Base-by-base conservation (phyloP, 352 stramenopile species). In the Globisporangium orthogonon region DNA sequence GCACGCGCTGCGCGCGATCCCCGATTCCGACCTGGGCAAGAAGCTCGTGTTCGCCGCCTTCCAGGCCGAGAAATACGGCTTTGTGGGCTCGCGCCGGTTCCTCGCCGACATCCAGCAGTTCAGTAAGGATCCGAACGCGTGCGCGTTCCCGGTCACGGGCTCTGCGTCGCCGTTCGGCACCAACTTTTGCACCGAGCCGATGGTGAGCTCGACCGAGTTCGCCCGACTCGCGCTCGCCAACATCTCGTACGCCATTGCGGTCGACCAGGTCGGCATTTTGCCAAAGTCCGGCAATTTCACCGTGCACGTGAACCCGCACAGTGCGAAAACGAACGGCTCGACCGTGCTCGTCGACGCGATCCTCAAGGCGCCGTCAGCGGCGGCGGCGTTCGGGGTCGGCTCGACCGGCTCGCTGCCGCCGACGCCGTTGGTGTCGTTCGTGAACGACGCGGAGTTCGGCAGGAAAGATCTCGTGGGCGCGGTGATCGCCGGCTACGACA, bases 41-140 rank as follows among this genome's bases (percentile, higher is more conserved):
- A 75, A 83, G 57, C 69, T 94, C 50, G 80, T 92, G 54, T 94
- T 94, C 70, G 78, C 81, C 1, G 70, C 74, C 33, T 94, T 94
- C 66, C 82, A 92, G 54, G 79, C 69, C 6, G 84, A 94, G 52
- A 87, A 85, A 30, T 92, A 78, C 52, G 84, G 84, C 15, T 94
- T 94, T 69, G 81, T 90, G 3, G 84, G 84, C 47, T 94, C 84
- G 39, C 76, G 84, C 17, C 78, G 75, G 50, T 91, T 94, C 59
- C 63, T 94, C 3, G 69, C 71, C 9, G 84, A 94, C 57, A 40
- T 92, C 29, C 62, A 76, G 45, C 66, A 64, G 47, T 86, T 86
- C 43, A 73, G 67, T 0, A 73, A 77, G 23, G 62, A 84, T n/a
- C 56, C 66, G 3, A 63, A 51, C 47, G 76, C 76, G n/a, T 94